phyloP scores from a whole-genome alignment of 495 filamentous ascomycete genomes.

The Hypoxylon rickii region DNA sequence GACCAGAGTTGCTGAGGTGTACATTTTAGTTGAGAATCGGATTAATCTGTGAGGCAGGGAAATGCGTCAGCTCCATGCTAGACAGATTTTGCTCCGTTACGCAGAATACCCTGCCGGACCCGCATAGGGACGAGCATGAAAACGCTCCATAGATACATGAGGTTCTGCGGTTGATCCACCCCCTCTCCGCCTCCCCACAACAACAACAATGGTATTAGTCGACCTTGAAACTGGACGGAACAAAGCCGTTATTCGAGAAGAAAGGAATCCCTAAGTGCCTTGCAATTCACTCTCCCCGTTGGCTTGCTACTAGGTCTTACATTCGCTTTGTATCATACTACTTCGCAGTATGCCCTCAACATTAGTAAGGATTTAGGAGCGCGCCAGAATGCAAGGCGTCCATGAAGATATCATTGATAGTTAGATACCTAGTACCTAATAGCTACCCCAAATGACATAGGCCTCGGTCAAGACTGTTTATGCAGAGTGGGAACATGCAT shows the following conservation, averaged over 20 bases:
- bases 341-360: conserved; percentile 3
- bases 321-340: conserved; percentile 9
- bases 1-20: not conserved
- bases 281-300: conserved; percentile 2
- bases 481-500: too few species aligned
- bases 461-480: too few species aligned
- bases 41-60: conserved; percentile 13
- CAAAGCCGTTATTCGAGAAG: conserved; percentile 1
- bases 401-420: conserved; percentile 1
- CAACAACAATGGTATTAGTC: too few species aligned
- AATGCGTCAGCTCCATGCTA: conserved; percentile 5
- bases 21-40: conserved; percentile 7
- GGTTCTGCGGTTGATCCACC: not conserved
- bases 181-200: too few species aligned
- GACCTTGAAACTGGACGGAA: not conserved
- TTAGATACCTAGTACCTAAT: too few species aligned
- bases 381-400: conserved; percentile 6
- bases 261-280: not conserved
- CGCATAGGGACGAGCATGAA: not conserved
- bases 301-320: not conserved
- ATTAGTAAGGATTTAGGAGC: not conserved
- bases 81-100: conserved; percentile 4
- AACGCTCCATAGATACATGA: conserved; percentile 2
- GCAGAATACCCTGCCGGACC: conserved; percentile 3
- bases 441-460: too few species aligned